These are phyloP conservation scores for Chrysanthemum makinoi DNA, from an alignment of 129 eudicot species.

Conservation along the genomic window DNA sequence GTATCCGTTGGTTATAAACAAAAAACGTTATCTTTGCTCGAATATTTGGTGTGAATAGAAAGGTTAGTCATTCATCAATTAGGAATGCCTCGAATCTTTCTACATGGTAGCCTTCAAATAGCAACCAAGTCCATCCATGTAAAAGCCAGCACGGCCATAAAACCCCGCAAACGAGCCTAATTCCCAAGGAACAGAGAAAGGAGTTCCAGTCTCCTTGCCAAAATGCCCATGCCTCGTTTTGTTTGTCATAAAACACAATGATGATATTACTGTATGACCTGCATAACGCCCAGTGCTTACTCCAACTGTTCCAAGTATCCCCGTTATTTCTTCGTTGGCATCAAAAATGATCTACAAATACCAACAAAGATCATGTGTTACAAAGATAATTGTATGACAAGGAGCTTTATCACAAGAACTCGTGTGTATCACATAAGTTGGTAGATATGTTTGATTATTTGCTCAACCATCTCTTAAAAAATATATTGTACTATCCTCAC, in stretches of 20 bases:
- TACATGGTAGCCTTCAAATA: slow-evolving; percentile 22
- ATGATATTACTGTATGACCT: slow-evolving; percentile 9
- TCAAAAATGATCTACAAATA: slow-evolving; percentile 10
- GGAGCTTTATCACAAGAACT: background rate
- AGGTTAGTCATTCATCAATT: too few relatives aligned
- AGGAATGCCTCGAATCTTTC: background rate
- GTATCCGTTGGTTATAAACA: too few relatives aligned
- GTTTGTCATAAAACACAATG: slow-evolving; percentile 16
- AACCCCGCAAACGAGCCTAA: slow-evolving; percentile 26
- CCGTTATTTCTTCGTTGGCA: slow-evolving; percentile 16
- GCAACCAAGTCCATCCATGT: slow-evolving; percentile 29
- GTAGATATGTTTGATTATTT: too few relatives aligned
- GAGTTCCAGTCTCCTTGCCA: slow-evolving; percentile 3
- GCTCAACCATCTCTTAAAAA: too few relatives aligned
- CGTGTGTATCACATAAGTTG: background rate
- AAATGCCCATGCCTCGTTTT: slow-evolving; percentile 26
- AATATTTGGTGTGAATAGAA: too few relatives aligned
- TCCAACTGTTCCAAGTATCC: slow-evolving; percentile 20
- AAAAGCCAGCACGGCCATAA: slow-evolving; percentile 28
- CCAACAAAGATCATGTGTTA: background rate
- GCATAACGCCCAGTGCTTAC: slow-evolving; percentile 1
- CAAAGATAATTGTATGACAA: background rate
- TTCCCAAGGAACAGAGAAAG: slow-evolving; percentile 10
- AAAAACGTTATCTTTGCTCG: too few relatives aligned
- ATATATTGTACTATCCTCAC: too few relatives aligned